A percentile compares a stretch with the other conserved stretches of the same genome.
phyloP scores from a whole-genome alignment of 2,329 filamentous ascomycete species.

The Claviceps purpurea region DNA sequence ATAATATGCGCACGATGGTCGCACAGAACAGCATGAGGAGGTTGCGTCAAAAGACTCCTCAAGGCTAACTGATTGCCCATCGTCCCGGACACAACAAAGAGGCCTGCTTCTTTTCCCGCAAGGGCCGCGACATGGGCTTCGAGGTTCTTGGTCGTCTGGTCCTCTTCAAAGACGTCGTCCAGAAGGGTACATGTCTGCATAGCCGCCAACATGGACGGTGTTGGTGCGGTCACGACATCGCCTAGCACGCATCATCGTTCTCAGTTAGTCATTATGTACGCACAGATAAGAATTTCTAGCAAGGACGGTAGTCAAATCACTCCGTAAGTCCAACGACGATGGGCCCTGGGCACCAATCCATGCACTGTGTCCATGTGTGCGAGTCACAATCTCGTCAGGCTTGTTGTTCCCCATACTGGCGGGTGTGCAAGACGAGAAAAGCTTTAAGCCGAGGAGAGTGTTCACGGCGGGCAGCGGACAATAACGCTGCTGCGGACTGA shows the following conservation, averaged over 20 bases:
- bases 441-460: background rate
- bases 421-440: background rate
- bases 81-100: conserved; percentile 79
- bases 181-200: conserved; percentile 61
- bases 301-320: conserved; percentile 5
- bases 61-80: conserved; percentile 89
- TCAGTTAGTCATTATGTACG: background rate
- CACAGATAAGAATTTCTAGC: background rate
- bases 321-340: conserved; percentile 10
- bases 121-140: conserved; percentile 62
- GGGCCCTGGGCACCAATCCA: conserved; percentile 11
- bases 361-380: conserved; percentile 4
- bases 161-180: conserved; percentile 76
- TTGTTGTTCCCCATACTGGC: background rate
- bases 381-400: background rate
- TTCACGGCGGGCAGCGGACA: background rate
- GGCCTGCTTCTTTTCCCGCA: conserved; percentile 59
- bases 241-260: conserved; percentile 18
- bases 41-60: conserved; percentile 62
- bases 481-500: background rate
- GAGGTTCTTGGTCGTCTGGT: conserved; percentile 62
- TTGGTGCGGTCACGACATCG: conserved; percentile 57
- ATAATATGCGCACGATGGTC: conserved; percentile 71
- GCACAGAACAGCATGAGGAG: conserved; percentile 68
- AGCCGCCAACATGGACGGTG: conserved; percentile 66